Percentiles rank a stretch among this genome's conserved stretches.
These are phyloP conservation scores for Alternaria alternata DNA, from an alignment of 2,329 filamentous ascomycete species.

Conservation along the genomic window DNA sequence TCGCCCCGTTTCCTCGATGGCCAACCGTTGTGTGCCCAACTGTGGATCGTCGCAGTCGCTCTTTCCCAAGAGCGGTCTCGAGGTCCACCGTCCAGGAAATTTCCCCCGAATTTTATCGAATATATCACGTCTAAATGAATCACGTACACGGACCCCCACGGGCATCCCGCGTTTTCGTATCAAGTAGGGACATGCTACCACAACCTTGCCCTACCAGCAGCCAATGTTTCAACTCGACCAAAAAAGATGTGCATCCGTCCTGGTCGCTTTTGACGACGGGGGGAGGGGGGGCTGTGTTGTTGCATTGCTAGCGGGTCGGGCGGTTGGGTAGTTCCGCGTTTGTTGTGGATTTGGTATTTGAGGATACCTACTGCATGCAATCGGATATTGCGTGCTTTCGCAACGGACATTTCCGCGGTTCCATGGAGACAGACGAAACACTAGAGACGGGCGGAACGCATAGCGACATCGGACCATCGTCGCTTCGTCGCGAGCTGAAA, in stretches of 20 bases:
- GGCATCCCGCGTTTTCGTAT: slow-evolving; percentile 29
- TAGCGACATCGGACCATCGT: slow-evolving; percentile 14
- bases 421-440: slow-evolving; percentile 8
- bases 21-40: slow-evolving; percentile 19
- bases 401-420: slow-evolving; percentile 23
- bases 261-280: background rate
- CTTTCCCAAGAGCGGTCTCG: background rate
- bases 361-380: background rate
- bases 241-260: slow-evolving; percentile 14
- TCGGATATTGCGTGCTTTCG: slow-evolving; percentile 11
- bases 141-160: slow-evolving; percentile 40
- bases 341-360: slow-evolving; percentile 9
- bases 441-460: too few relatives aligned
- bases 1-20: slow-evolving; percentile 16
- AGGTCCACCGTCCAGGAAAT: background rate
- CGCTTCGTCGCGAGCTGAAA: background rate
- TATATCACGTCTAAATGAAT: slow-evolving; percentile 38
- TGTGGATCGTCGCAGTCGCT: slow-evolving; percentile 22
- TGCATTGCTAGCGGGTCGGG: slow-evolving; percentile 18
- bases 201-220: slow-evolving; percentile 10
- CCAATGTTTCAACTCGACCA: slow-evolving; percentile 16
- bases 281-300: slow-evolving; percentile 10
- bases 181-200: slow-evolving; percentile 25
- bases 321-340: slow-evolving; percentile 19
- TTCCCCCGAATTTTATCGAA: slow-evolving; percentile 21